Evolutionary conservation across 2,329 filamentous ascomycete genomes (phyloP), one percentile per base, ranked within the genome.

Genomic region (Penicillium frequentans): DNA sequence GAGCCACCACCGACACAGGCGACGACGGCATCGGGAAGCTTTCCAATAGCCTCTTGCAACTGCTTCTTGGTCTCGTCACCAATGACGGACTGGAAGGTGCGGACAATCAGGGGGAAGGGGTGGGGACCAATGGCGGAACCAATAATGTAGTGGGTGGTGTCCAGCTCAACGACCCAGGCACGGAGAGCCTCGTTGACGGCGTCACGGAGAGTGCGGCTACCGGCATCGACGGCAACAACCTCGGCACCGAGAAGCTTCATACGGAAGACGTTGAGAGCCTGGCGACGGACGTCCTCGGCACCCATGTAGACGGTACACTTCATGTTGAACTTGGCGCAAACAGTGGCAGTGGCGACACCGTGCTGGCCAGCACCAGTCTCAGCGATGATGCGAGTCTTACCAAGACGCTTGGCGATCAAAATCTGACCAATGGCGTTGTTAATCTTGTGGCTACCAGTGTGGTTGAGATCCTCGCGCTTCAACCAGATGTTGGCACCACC

Each of bases 221-320:
- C 95, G 47, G 93, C 90, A 73, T 97, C 92, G 46, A 99, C 95
- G 4, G 95, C 89, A 42, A 99, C 85, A 43, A 99, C 95, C 66
- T 90, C 89, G 49, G 95, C 95, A 58, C 95, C 95, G 6, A 99
- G 88, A 11, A 99, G 84, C 76, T 96, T 95, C 85, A 99, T 99
- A 45, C 95, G 90, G 86, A 99, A 99, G 39, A 99, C 95, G 76
- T 99, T 99, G 57, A 99, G 83, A 2, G 95, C 93, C 76, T 99
- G 95, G 66, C 95, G 88, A 57, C 95, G 89, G 52, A 98, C 95
- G 70, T 99, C 95, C 79, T 99, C 95, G 47, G 93, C 92, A 68
- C 95, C 95, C 95, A 99, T 99, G 79, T 93, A 99, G 54, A 99
- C 90, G 29, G 92, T 96, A 74, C 95, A 99, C 74, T 93, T 89